Evolutionary conservation across 2,329 filamentous ascomycete genomes (phyloP).

Genomic region (Trichoderma afroharzianum): DNA sequence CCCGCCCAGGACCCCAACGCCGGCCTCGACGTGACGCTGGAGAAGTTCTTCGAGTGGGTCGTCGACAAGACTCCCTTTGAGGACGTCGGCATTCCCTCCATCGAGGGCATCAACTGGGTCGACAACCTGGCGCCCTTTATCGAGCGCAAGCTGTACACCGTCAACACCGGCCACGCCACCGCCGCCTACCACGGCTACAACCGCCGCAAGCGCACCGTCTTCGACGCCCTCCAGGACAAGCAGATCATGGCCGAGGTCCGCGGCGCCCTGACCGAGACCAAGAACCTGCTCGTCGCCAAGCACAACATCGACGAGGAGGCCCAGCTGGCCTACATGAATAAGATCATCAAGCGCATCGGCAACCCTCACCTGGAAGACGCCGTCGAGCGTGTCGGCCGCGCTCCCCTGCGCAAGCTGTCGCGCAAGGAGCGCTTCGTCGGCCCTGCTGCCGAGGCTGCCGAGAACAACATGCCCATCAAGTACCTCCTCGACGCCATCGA

Average conservation of each 20-base stretch:
- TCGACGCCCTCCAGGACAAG: slow-evolving; percentile 79
- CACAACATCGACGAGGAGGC: slow-evolving; percentile 72
- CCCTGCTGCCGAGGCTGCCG: slow-evolving; percentile 83
- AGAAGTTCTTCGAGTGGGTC: slow-evolving; percentile 99
- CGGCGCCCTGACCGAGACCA: slow-evolving; percentile 79
- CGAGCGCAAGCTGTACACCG: slow-evolving; percentile 98
- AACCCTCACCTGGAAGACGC: slow-evolving; percentile 91
- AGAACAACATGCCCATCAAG: slow-evolving; percentile 68
- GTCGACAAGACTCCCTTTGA: slow-evolving; percentile 85
- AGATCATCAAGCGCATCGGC: slow-evolving; percentile 88
- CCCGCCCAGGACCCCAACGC: slow-evolving; percentile 78
- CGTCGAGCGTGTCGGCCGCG: slow-evolving; percentile 92
- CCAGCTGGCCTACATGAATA: slow-evolving; percentile 83
- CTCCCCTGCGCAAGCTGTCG: slow-evolving; percentile 87
- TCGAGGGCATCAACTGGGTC: slow-evolving; percentile 91
- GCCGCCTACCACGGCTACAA: slow-evolving; percentile 94
- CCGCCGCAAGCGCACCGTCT: slow-evolving; percentile 79
- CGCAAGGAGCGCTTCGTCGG: slow-evolving; percentile 96
- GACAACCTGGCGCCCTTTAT: slow-evolving; percentile 90
- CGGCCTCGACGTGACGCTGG: slow-evolving; percentile 87
- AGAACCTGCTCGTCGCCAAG: slow-evolving; percentile 79
- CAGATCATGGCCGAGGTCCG: slow-evolving; percentile 77
- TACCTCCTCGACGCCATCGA: slow-evolving; percentile 79
- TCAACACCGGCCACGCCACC: slow-evolving; percentile 97
- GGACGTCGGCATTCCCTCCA: slow-evolving; percentile 60